Conservation (phyloP, 257 asterid genomes). For the Nicotiana knightiana region DNA sequence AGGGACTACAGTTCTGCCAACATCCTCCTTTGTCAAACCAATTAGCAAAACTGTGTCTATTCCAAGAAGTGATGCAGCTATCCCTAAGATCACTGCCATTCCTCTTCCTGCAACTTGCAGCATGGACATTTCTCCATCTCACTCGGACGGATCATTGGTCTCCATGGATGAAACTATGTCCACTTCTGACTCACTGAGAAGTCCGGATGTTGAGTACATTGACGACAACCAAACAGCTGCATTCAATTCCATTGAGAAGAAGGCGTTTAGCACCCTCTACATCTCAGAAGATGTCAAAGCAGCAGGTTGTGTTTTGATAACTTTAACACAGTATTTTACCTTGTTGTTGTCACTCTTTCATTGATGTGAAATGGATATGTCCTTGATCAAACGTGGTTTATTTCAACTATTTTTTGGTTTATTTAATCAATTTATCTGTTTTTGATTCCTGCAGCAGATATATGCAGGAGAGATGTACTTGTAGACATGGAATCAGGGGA, state of each 20-base stretch:
- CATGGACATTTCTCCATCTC: conserved; percentile 38
- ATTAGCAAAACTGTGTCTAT: conserved; percentile 27
- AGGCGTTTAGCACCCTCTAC: conserved; percentile 51
- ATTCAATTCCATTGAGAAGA: conserved; percentile 60
- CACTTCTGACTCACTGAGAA: conserved; percentile 69
- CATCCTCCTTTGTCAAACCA: conserved; percentile 40
- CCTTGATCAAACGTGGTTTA: neutral
- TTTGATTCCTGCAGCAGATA: conserved; percentile 32
- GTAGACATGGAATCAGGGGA: conserved; percentile 35
- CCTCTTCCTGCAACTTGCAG: conserved; percentile 20
- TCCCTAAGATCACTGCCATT: conserved; percentile 19
- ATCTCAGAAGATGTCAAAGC: conserved; percentile 47
- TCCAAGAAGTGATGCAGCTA: conserved; percentile 26
- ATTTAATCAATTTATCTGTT: neutral
- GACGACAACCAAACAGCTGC: conserved; percentile 50
- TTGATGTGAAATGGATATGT: neutral
- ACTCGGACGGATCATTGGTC: conserved; percentile 47
- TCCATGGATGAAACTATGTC: conserved; percentile 95
- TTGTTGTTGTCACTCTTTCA: neutral
- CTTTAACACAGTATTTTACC: neutral
- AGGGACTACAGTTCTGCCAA: neutral
- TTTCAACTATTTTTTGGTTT: neutral
- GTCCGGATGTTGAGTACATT: conserved; percentile 84
- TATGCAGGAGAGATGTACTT: conserved; percentile 61
- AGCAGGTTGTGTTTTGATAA: conserved; percentile 38